Evolutionary conservation across 2,329 filamentous ascomycete genomes (phyloP), one percentile per base, ranked within the genome.

Genomic region (Colletotrichum abscissum): DNA sequence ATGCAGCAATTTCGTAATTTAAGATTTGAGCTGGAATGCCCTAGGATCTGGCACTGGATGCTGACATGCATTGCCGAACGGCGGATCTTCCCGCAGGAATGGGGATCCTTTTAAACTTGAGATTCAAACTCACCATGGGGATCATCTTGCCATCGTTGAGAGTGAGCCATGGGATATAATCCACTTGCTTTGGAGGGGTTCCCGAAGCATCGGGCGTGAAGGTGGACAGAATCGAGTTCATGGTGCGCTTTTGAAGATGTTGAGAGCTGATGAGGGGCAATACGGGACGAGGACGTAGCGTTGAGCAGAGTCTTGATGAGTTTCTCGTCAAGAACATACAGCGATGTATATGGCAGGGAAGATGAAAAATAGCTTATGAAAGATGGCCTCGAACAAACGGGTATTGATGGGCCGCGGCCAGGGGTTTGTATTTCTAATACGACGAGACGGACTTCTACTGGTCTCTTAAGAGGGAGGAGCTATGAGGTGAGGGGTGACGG

Each of bases 91-190:
- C 33, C 24, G 63, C 30, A 33, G 38, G 49, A 3, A 59, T 24
- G 14, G 52, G 19, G 3, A 12, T 73, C 42, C 19, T 33, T 49
- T 28, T 26, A 26, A 12, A 9, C 24, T 22, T 16, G 24, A 28
- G 26, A 33, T 2, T 30, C 12, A 7, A 7, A 76, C 85, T 74
- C 83, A 92, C 91, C 86, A 93, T 88, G 12, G 93, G 93, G 66
- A 95, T 93, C 71, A 90, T 88, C 74, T 90, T 89, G 74, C 92
- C 93, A 84, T 95, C 92, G 76, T 93, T 94, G 69, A 95, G 86
- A 83, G 92, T 93, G 67, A 95, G 81, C 67, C 82, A 85, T 1
- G 91, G 91, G 52, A 92, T 80, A 64, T 82, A 81, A 1, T 78
- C 77, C 12, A 78, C 72, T 77, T 86, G 84, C 79, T 86, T 85